Evolutionary conservation across 1,284 basidiomycete species (phyloP).

Genomic region (Ceratobasidium sp.): DNA sequence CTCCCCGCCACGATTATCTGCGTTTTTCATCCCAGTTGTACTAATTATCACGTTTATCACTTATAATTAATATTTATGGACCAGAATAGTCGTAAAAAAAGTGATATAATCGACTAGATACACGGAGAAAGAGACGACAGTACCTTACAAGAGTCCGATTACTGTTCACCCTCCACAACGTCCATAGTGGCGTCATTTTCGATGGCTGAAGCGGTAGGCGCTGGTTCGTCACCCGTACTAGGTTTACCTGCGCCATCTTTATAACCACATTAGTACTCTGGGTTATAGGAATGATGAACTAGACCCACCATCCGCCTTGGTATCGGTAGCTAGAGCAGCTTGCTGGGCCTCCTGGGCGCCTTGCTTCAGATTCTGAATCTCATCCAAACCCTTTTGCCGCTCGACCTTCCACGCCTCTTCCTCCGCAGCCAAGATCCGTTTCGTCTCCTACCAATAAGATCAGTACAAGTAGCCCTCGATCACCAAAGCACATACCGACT

Average conservation of each 20-base stretch:
- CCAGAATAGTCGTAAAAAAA: neutral
- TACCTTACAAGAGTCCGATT: conserved; percentile 11
- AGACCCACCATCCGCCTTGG: conserved; percentile 1
- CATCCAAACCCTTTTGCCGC: conserved; percentile 62
- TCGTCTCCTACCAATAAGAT: conserved; percentile 56
- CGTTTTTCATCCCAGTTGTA: too few species aligned
- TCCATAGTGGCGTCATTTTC: conserved; percentile 20
- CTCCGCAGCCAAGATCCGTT: conserved; percentile 57
- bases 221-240: neutral
- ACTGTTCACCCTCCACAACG: conserved; percentile 11
- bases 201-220: neutral
- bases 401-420: conserved; percentile 69
- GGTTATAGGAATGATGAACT: neutral
- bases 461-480: neutral
- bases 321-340: conserved; percentile 7
- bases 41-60: too few species aligned
- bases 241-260: conserved; percentile 1
- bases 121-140: conserved; percentile 15
- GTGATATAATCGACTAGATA: conserved; percentile 18
- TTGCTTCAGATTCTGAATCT: conserved; percentile 65
- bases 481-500: conserved; percentile 61
- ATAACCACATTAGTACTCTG: neutral
- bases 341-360: conserved; percentile 61
- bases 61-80: neutral
- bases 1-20: too few species aligned